Percentiles rank a stretch among this genome's conserved stretches.
These are phyloP conservation scores for Senna siamea DNA, from an alignment of 306 rosid species.

Conservation along the genomic window DNA sequence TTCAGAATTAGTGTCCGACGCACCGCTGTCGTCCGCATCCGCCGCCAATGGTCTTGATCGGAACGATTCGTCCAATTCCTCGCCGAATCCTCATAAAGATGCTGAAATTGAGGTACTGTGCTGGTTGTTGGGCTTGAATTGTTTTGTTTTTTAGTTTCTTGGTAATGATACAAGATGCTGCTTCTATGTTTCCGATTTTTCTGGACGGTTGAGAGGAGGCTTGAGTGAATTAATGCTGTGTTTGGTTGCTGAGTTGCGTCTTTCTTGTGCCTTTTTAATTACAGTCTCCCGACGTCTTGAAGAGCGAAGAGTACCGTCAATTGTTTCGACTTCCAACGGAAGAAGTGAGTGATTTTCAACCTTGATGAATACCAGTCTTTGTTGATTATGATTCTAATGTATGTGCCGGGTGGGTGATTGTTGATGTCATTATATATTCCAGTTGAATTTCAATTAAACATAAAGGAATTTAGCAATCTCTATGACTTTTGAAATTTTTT, in stretches of 20 bases:
- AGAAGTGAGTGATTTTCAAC: conserved; percentile 69
- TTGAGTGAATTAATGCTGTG: conserved; percentile 14
- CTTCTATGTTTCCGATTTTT: too few relatives aligned
- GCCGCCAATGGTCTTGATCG: conserved; percentile 51
- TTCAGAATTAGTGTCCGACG: conserved; percentile 37
- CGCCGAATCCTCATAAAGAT: conserved; percentile 45
- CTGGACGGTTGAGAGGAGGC: neutral
- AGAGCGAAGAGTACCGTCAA: conserved; percentile 94
- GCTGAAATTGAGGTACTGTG: conserved; percentile 59
- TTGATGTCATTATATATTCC: neutral
- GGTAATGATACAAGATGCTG: neutral
- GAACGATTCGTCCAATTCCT: conserved; percentile 47
- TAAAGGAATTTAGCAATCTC: conserved; percentile 21
- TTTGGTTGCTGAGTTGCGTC: neutral
- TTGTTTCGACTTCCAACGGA: conserved; percentile 89
- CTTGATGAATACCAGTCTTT: conserved; percentile 3
- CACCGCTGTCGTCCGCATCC: conserved; percentile 39
- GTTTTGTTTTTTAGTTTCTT: neutral
- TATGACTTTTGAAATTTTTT: conserved; percentile 12
- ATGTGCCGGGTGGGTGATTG: conserved; percentile 23
- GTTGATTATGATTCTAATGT: conserved; percentile 9
- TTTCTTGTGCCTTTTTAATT: conserved; percentile 14
- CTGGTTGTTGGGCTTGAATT: neutral
- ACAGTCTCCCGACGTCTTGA: conserved; percentile 57
- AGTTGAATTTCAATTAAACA: neutral